Conservation (phyloP, 805 yeast genomes). For the Zygoascus flipseniorum region DNA sequence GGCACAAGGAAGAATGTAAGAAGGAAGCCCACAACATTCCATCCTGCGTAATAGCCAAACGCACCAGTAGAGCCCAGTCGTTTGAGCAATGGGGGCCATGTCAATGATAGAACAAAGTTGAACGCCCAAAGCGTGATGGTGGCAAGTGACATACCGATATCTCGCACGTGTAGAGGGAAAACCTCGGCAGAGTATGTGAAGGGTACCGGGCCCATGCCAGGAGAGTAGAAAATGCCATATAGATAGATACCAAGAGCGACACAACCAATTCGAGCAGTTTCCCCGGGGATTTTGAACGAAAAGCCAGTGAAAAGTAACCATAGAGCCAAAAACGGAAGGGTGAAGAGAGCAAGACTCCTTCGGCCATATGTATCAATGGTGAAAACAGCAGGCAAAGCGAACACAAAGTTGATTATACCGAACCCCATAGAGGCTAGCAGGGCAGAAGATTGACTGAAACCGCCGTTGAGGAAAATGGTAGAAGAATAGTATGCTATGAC, state of each 20-base stretch:
- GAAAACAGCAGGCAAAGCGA: conserved; percentile 76
- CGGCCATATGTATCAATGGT: conserved; percentile 76
- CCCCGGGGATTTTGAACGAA: conserved; percentile 58
- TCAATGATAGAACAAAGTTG: conserved; percentile 54
- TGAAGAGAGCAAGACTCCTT: conserved; percentile 45
- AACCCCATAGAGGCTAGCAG: conserved; percentile 80
- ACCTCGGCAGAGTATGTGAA: conserved; percentile 84
- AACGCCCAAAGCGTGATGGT: conserved; percentile 50
- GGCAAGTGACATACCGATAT: conserved; percentile 72
- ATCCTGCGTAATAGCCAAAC: conserved; percentile 80
- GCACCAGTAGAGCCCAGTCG: conserved; percentile 78
- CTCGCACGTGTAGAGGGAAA: conserved; percentile 70
- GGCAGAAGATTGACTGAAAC: conserved; percentile 53
- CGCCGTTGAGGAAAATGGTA: conserved; percentile 60
- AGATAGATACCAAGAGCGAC: conserved; percentile 68
- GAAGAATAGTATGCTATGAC: conserved; percentile 83
- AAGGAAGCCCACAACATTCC: conserved; percentile 70
- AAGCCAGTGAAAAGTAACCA: conserved; percentile 45
- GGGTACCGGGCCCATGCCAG: conserved; percentile 87
- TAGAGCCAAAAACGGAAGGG: conserved; percentile 53
- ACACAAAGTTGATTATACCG: conserved; percentile 70
- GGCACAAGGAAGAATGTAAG: conserved; percentile 45
- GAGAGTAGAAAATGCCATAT: conserved; percentile 64
- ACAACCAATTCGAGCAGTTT: conserved; percentile 48
- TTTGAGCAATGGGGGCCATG: conserved; percentile 66